phyloP scores from a whole-genome alignment of 148 eudicot species.

The Rhododendron vialii region DNA sequence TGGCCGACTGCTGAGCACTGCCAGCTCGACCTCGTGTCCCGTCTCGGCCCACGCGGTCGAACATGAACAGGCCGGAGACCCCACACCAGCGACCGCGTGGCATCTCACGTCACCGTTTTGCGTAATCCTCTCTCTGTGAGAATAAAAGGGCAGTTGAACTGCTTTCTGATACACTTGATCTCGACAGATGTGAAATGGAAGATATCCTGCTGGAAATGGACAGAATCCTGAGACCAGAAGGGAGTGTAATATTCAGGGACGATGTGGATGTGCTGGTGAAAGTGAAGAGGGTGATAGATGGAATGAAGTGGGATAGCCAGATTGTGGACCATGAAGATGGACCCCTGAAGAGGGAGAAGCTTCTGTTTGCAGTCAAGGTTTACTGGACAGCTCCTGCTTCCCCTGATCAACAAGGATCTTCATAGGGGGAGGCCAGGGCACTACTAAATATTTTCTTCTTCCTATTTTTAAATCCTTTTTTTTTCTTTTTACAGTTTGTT shows the following conservation, averaged over 20 bases:
- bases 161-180: too few species aligned
- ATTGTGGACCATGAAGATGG: slow-evolving; percentile 91
- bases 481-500: neutral
- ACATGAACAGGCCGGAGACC: too few species aligned
- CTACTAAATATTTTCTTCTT: neutral
- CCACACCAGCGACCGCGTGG: too few species aligned
- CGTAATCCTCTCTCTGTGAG: too few species aligned
- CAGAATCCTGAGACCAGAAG: slow-evolving; percentile 80
- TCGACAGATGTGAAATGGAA: slow-evolving; percentile 66
- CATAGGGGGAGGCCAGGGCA: neutral
- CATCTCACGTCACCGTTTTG: neutral
- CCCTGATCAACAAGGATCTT: slow-evolving; percentile 6
- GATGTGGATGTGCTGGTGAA: slow-evolving; percentile 63
- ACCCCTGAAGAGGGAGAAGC: slow-evolving; percentile 65
- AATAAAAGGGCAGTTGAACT: too few species aligned
- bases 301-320: slow-evolving; percentile 64
- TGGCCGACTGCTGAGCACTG: neutral
- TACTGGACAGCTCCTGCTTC: slow-evolving; percentile 76
- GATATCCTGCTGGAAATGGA: slow-evolving; percentile 85
- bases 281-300: slow-evolving; percentile 57
- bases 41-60: neutral
- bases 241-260: slow-evolving; percentile 66
- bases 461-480: neutral
- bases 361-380: slow-evolving; percentile 68
- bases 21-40: neutral